These are phyloP conservation scores for Lodderomyces oxycetoniae DNA, from an alignment of 1,139 yeast species.

Conservation along the genomic window DNA sequence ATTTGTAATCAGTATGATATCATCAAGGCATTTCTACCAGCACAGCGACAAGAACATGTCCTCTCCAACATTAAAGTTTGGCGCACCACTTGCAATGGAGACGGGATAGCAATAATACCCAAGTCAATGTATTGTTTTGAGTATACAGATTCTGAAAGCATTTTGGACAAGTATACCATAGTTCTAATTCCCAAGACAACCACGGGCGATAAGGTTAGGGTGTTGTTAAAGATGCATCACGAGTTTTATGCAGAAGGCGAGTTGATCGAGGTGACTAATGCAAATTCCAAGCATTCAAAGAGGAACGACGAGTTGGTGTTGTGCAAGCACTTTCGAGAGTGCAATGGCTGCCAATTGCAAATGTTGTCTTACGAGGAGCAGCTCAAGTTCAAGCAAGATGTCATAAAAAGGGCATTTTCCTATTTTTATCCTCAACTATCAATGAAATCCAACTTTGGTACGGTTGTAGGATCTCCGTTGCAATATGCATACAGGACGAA, in stretches of 20 bases:
- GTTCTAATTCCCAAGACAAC: conserved; percentile 37
- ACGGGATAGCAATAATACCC: conserved; percentile 35
- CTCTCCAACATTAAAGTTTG: conserved; percentile 23
- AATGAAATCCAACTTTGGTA: conserved; percentile 1
- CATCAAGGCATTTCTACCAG: conserved; percentile 25
- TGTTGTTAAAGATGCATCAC: conserved; percentile 28
- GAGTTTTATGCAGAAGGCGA: conserved; percentile 29
- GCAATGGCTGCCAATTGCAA: conserved; percentile 49
- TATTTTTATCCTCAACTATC: conserved; percentile 30
- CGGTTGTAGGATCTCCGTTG: conserved; percentile 34
- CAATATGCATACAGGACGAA: conserved; percentile 36
- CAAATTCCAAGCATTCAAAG: conserved; percentile 1
- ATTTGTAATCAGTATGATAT: conserved; percentile 22
- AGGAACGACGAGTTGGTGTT: conserved; percentile 28
- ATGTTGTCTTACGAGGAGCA: conserved; percentile 42
- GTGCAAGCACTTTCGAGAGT: conserved; percentile 75
- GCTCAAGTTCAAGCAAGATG: conserved; percentile 25
- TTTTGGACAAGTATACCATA: conserved; percentile 20
- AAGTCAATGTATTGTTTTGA: conserved; percentile 21
- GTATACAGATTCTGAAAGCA: conserved; percentile 13
- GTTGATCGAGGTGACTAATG: conserved; percentile 17
- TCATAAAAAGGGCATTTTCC: conserved; percentile 32
- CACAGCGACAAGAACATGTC: conserved; percentile 15
- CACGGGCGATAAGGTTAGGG: conserved; percentile 34
- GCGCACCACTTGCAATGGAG: conserved; percentile 33